Evolutionary conservation across 768 basidiomycete genomes (phyloP), one percentile per base, ranked within the genome.

Genomic region (Mycena metata): DNA sequence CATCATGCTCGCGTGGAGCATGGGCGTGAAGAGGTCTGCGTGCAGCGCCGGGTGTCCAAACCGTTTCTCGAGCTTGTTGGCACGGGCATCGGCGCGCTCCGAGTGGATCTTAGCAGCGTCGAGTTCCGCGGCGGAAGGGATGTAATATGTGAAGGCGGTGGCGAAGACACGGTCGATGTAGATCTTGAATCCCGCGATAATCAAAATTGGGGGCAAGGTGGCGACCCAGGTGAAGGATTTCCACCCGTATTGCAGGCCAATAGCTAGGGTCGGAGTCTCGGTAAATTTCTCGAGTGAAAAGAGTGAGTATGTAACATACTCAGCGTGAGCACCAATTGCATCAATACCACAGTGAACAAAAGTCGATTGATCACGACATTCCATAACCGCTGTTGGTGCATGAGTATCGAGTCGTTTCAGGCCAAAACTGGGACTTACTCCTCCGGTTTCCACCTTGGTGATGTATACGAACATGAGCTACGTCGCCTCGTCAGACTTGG

Each of bases 41-140:
- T 96, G 89, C 52, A 99, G 84, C 17, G 96, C 93, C 1, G 98
- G 96, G 77, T 99, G 98, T 1, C 96, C 94, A 81, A 99, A 99
- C 33, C 97, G 91, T 77, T 91, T 95, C 81, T 91, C 91, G 35
- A 99, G 88, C 39, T 92, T 88, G 75, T 92, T 86, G 61, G 91
- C 85, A 42, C 85, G 84, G 64, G 86, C 82, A 77, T 98, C 96
- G 1, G 88, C 86, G 52, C 90, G 89, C 60, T 91, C 89, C 0
- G 95, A 94, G 74, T 96, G 87, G 3, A 96, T 86, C 72, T 94
- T 90, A 52, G 91, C 89, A 45, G 84, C 76, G 13, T 86, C 86
- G 45, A 96, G 83, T 78, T 98, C 96, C 2, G 88, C 82, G 43
- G 93, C 90, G 2, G 90, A 87, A 4, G 98, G 96, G n/a, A 86